phyloP scores from a whole-genome alignment of 441 rosid genomes.

The Pelargonium australe region DNA sequence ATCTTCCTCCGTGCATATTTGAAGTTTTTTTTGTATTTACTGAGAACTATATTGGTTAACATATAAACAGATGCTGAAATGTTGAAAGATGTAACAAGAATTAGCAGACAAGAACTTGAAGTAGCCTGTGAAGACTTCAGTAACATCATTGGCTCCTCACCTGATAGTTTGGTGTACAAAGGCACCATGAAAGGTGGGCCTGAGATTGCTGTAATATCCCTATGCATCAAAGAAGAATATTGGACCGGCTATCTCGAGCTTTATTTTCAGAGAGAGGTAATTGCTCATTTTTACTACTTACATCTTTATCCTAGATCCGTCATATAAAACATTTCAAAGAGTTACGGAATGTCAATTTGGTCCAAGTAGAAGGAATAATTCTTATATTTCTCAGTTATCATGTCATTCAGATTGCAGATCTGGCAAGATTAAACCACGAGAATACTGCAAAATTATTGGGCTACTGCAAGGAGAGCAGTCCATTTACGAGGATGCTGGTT shows the following conservation, averaged over 20 bases:
- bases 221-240: conserved; percentile 76
- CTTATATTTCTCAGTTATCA: conserved; percentile 17
- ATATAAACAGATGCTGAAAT: conserved; percentile 60
- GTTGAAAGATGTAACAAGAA: conserved; percentile 70
- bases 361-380: conserved; percentile 12
- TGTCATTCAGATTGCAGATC: conserved; percentile 74
- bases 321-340: conserved; percentile 9
- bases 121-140: conserved; percentile 99
- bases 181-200: conserved; percentile 89
- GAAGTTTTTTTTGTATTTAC: conserved; percentile 1
- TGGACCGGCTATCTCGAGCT: conserved; percentile 96
- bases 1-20: conserved; percentile 6
- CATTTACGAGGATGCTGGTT: conserved; percentile 88
- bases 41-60: conserved; percentile 10
- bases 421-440: conserved; percentile 85
- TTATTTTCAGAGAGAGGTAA: conserved; percentile 89
- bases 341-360: neutral
- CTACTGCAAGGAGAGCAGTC: conserved; percentile 69
- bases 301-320: conserved; percentile 5
- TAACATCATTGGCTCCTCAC: conserved; percentile 90
- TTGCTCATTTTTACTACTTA: conserved; percentile 7
- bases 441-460: conserved; percentile 77
- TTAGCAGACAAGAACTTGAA: conserved; percentile 90
- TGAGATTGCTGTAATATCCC: conserved; percentile 92
- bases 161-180: conserved; percentile 89